Percentiles rank a stretch among this genome's conserved stretches.
Evolutionary conservation across 345 rosid species (phyloP).

Genomic region (Lagerstroemia speciosa): DNA sequence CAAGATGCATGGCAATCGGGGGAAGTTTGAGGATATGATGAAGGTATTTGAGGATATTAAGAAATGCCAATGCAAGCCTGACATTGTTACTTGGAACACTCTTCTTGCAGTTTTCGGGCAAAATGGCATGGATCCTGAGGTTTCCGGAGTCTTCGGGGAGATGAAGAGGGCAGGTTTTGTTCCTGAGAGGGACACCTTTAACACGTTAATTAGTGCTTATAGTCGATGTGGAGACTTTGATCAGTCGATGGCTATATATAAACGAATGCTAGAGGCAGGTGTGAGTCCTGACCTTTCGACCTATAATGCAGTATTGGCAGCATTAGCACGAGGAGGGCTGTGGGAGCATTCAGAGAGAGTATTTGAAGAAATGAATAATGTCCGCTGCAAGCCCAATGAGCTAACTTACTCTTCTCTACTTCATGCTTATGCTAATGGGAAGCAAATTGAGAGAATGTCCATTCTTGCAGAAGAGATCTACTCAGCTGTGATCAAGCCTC

Average conservation of each 20-base stretch:
- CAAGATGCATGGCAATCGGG: constrained; percentile 88
- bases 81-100: constrained; percentile 94
- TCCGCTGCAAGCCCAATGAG: constrained; percentile 79
- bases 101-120: constrained; percentile 87
- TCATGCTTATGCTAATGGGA: constrained; percentile 89
- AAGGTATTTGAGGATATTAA: constrained; percentile 81
- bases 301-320: constrained; percentile 86
- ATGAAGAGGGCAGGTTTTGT: constrained; percentile 97
- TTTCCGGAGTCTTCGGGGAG: constrained; percentile 84
- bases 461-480: constrained; percentile 72
- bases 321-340: constrained; percentile 89
- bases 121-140: constrained; percentile 82
- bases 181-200: constrained; percentile 90
- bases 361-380: constrained; percentile 68
- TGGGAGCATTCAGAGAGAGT: constrained; percentile 93
- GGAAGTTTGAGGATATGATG: constrained; percentile 86
- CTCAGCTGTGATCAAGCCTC: constrained; percentile 63
- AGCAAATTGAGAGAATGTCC: constrained; percentile 67
- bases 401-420: constrained; percentile 74
- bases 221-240: constrained; percentile 84
- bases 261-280: constrained; percentile 83
- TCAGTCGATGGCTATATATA: constrained; percentile 77
- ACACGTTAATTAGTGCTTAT: constrained; percentile 80
- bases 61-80: constrained; percentile 47
- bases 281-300: constrained; percentile 81